Percentiles rank a stretch among this genome's conserved stretches.
phyloP scores from a whole-genome alignment of 169 alveolate genomes.

The Plasmodium yoelii region DNA sequence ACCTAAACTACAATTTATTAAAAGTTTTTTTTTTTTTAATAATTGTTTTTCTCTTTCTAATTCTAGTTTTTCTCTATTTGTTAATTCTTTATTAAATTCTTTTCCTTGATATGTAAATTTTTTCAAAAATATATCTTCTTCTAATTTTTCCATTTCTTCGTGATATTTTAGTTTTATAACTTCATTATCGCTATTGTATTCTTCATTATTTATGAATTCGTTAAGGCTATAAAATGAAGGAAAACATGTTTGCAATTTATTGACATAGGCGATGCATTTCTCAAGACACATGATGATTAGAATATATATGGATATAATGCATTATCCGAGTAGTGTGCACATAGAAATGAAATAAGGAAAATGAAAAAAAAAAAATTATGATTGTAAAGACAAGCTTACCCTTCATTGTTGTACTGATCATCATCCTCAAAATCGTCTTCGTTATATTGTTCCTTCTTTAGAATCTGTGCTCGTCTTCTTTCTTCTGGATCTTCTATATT shows the following conservation, averaged over 20 bases:
- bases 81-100: constrained; percentile 58
- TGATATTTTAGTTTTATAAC: constrained; percentile 47
- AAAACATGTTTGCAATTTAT: not conserved
- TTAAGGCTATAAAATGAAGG: constrained; percentile 15
- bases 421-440: constrained; percentile 49
- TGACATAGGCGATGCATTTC: not conserved
- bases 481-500: constrained; percentile 57
- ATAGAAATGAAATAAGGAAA: not conserved
- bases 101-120: constrained; percentile 73
- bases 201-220: constrained; percentile 73
- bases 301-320: too few relatives aligned
- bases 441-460: constrained; percentile 16
- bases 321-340: not conserved
- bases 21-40: constrained; percentile 54
- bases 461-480: constrained; percentile 33
- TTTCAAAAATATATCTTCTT: constrained; percentile 61
- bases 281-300: too few relatives aligned
- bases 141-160: constrained; percentile 77
- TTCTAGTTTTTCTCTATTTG: constrained; percentile 66
- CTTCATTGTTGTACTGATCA: constrained; percentile 54
- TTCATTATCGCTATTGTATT: constrained; percentile 59
- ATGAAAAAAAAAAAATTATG: not conserved
- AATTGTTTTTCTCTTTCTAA: constrained; percentile 56
- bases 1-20: constrained; percentile 30
- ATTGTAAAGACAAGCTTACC: constrained; percentile 12